Percentiles rank a stretch among this genome's conserved stretches.
phyloP scores from a whole-genome alignment of 768 basidiomycete species.

The Xerocomus potaroensis region DNA sequence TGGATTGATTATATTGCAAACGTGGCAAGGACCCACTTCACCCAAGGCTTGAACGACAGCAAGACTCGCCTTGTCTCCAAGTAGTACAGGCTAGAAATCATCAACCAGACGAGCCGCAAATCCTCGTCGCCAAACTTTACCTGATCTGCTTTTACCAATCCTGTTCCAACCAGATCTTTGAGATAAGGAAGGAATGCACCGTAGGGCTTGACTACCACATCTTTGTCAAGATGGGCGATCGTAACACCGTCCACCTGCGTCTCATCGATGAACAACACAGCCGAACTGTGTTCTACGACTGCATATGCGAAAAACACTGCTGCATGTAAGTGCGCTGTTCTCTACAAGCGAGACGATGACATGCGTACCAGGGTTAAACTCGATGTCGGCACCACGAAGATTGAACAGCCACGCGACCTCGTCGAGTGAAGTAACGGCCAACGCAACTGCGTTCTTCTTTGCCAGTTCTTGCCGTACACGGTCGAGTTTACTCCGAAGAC shows the following conservation, averaged over 20 bases:
- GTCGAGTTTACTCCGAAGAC: conserved; percentile 61
- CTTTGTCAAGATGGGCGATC: conserved; percentile 45
- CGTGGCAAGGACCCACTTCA: conserved; percentile 37
- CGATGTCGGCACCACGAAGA: conserved; percentile 87
- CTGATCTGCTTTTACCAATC: conserved; percentile 33
- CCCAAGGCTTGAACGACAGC: conserved; percentile 82
- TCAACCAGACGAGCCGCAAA: background rate
- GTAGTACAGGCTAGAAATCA: conserved; percentile 57
- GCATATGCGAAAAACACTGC: conserved; percentile 92
- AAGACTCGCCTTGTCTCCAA: conserved; percentile 74
- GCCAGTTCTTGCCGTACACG: conserved; percentile 61
- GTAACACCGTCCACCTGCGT: conserved; percentile 41
- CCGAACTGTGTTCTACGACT: conserved; percentile 56
- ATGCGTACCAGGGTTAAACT: conserved; percentile 67
- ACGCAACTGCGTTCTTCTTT: conserved; percentile 51
- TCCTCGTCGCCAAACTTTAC: conserved; percentile 13
- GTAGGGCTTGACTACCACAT: conserved; percentile 70
- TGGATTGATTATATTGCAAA: background rate
- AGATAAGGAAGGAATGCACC: conserved; percentile 62
- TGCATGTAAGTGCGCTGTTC: background rate
- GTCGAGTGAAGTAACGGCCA: conserved; percentile 86
- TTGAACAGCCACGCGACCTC: conserved; percentile 96
- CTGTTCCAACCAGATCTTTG: conserved; percentile 40
- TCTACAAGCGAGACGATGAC: background rate
- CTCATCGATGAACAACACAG: conserved; percentile 66